Percentiles rank a stretch among this genome's conserved stretches.
These are phyloP conservation scores for Solanum virginianum DNA, from an alignment of 257 asterid species.

Conservation along the genomic window DNA sequence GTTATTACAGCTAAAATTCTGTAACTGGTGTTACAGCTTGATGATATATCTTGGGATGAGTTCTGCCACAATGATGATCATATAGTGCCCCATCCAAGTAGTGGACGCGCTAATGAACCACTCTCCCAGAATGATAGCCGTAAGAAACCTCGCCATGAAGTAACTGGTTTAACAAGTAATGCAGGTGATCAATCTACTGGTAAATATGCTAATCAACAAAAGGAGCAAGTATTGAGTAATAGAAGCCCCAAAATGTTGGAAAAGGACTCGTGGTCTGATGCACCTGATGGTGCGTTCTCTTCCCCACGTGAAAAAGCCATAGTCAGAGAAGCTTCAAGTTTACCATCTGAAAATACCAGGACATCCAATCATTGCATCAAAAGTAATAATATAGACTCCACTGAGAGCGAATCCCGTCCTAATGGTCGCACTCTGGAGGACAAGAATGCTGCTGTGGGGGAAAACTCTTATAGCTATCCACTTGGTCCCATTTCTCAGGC, in stretches of 20 bases:
- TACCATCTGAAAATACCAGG: constrained; percentile 34
- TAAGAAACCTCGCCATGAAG: constrained; percentile 31
- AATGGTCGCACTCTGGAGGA: constrained; percentile 25
- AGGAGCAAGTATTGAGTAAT: constrained; percentile 18
- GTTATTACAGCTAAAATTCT: constrained; percentile 43
- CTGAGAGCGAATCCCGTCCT: constrained; percentile 22
- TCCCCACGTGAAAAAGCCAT: constrained; percentile 26
- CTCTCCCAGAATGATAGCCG: constrained; percentile 25
- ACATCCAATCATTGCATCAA: constrained; percentile 19
- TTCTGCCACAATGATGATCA: constrained; percentile 55
- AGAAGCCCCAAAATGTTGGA: constrained; percentile 40
- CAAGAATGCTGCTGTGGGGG: constrained; percentile 22
- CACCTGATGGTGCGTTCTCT: constrained; percentile 28
- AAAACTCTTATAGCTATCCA: constrained; percentile 38
- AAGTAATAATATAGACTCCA: constrained; percentile 17
- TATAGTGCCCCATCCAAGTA: constrained; percentile 55
- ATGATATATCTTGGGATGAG: constrained; percentile 68
- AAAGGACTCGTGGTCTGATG: constrained; percentile 21
- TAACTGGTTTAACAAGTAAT: constrained; percentile 14
- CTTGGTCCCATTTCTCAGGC: constrained; percentile 35
- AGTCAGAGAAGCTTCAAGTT: constrained; percentile 31
- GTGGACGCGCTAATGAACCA: constrained; percentile 11
- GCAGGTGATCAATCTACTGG: constrained; percentile 15
- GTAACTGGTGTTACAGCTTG: constrained; percentile 62
- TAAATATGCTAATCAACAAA: constrained; percentile 14